Conservation (phyloP, 225 moss, liverwort and hornwort genomes). For the Straminergon stramineum region DNA sequence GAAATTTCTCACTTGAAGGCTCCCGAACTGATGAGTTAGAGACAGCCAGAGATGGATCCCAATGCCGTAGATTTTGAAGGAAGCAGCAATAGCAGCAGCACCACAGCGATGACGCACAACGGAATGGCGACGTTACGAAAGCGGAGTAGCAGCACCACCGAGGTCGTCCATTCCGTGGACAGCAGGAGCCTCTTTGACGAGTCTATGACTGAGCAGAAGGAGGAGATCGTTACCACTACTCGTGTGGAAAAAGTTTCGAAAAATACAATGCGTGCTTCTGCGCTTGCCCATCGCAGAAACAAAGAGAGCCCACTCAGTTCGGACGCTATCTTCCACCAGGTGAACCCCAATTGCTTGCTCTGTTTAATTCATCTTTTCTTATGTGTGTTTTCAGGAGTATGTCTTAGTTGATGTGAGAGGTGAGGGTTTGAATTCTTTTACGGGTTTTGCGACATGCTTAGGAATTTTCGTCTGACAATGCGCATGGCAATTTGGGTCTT, state of each 20-base stretch:
- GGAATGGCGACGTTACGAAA: background rate
- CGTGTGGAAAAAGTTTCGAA: background rate
- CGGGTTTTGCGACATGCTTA: background rate
- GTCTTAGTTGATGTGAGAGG: background rate
- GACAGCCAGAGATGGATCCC: background rate
- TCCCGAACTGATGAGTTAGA: too few species aligned
- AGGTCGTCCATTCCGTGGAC: background rate
- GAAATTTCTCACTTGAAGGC: background rate
- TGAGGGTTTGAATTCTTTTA: background rate
- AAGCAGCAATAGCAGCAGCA: background rate
- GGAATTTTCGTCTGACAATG: background rate
- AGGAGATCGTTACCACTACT: background rate
- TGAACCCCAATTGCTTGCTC: background rate
- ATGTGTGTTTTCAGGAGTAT: background rate
- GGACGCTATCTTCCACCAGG: conserved; percentile 85
- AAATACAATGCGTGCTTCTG: conserved; percentile 29
- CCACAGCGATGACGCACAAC: background rate
- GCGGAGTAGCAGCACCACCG: background rate
- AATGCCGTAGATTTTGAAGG: background rate
- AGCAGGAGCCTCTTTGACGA: conserved; percentile 5
- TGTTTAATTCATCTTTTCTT: background rate
- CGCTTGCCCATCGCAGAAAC: conserved; percentile 48
- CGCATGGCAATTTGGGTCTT: background rate
- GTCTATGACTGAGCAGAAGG: background rate
- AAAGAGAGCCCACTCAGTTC: conserved; percentile 95